Evolutionary conservation across 2,329 filamentous ascomycete genomes (phyloP), one percentile per base, ranked within the genome.

Genomic region (Geosmithia putterillii): DNA sequence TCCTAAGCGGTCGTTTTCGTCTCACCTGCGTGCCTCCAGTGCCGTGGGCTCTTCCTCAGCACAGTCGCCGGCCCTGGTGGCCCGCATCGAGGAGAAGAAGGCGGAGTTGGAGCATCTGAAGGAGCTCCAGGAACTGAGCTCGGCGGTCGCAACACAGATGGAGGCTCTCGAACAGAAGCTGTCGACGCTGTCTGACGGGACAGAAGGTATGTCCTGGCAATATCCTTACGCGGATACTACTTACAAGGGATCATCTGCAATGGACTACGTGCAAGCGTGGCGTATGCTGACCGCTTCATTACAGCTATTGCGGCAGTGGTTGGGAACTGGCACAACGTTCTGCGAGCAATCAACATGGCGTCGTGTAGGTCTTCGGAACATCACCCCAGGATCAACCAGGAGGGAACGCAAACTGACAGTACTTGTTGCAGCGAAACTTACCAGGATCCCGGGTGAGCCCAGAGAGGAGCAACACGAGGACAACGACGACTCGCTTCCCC

Each of bases 321-420:
- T 57, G 76, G 81, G 43, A 94, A 92, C 59, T 94, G 86, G 86
- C 83, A 89, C 60, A 89, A 86, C 53, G 86, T 94, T 50, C 71
- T 94, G 47, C 73, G 83, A 50, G 85, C 85, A 37, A 89, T 94
- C 55, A 83, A 83, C 56, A 89, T 92, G 83, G 86, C 86, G 48
- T 89, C 83, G 47, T 74, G 85, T 89, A 71, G 56, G 78, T 32
- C 14, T 18, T 14, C 14, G 8, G 28, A 14, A 20, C n/a, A 20
- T 14, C 12, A 35, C 7, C 10, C 10, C 28, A 12, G 6, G 4
- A 3, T 14, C 28, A 14, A 32, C 10, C 5, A 32, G 28, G 15
- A 40, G 19, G 14, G n/a, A n/a, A n/a, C n/a, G 20, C 14, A 23
- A 10, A 38, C 32, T 28, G 34, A 36, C 18, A 18, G 22, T 21